phyloP scores from a whole-genome alignment of 2,329 filamentous ascomycete genomes.

The Seiridium unicorne region DNA sequence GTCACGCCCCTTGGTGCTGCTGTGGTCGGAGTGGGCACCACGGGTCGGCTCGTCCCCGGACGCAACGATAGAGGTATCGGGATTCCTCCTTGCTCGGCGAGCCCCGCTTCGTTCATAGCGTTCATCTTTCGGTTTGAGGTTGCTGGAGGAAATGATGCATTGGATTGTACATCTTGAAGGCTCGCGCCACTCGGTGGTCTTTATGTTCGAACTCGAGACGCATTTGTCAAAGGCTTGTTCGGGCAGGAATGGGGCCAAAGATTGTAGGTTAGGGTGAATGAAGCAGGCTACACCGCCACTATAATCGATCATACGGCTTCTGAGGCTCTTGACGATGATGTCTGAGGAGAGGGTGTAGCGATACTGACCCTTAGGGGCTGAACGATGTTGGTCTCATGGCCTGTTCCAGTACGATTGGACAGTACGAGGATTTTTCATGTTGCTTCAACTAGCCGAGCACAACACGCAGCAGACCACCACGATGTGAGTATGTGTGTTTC shows the following conservation, averaged over 20 bases:
- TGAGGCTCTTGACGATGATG: background rate
- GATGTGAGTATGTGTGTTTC: no score
- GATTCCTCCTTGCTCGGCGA: background rate
- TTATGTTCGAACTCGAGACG: background rate
- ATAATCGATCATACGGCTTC: background rate
- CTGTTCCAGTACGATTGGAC: background rate
- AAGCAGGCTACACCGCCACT: background rate
- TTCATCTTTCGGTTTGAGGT: background rate
- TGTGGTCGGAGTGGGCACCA: background rate
- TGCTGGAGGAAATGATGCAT: background rate
- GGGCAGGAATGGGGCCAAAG: background rate
- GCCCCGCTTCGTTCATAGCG: background rate
- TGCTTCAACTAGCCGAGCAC: no score
- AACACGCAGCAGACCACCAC: no score
- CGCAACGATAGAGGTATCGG: background rate
- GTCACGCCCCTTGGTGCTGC: background rate
- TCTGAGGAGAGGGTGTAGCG: background rate
- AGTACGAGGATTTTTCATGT: no score
- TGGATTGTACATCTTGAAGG: background rate
- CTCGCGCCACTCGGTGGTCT: background rate
- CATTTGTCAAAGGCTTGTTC: background rate
- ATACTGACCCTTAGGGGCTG: background rate
- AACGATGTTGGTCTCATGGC: background rate
- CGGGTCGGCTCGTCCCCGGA: background rate
- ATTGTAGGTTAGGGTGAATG: background rate